Conservation (phyloP, 768 basidiomycete genomes). For the Mycena epipterygia region DNA sequence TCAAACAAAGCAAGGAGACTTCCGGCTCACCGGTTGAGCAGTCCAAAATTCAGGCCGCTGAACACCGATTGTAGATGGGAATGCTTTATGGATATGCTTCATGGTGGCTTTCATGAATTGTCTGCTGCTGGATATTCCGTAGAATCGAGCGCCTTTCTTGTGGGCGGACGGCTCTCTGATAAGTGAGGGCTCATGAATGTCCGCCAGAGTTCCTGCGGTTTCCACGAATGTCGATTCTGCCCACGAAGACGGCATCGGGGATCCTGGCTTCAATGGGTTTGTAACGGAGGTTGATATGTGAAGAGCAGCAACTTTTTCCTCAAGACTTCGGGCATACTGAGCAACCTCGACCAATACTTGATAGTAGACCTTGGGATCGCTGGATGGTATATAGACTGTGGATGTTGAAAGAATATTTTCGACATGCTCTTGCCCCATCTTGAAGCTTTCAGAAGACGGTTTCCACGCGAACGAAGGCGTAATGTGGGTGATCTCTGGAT, state of each 20-base stretch:
- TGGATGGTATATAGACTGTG: slow-evolving; percentile 17
- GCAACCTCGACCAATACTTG: slow-evolving; percentile 21
- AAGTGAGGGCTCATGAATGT: background rate
- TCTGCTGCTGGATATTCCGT: slow-evolving; percentile 22
- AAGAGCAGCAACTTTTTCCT: slow-evolving; percentile 12
- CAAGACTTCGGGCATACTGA: slow-evolving; percentile 28
- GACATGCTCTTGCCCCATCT: slow-evolving; percentile 24
- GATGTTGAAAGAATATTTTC: slow-evolving; percentile 21
- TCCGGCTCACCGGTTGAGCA: slow-evolving; percentile 14
- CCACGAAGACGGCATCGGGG: background rate
- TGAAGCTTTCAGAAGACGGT: too few relatives aligned
- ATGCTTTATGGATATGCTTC: background rate
- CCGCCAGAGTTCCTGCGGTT: background rate
- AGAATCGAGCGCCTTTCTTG: background rate
- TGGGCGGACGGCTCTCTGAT: background rate
- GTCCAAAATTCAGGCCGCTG: slow-evolving; percentile 36
- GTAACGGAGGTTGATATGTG: background rate
- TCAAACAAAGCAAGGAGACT: background rate
- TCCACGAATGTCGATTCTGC: background rate
- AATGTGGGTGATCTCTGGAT: background rate
- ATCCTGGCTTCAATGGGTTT: too few relatives aligned
- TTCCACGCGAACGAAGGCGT: too few relatives aligned
- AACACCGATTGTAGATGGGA: background rate
- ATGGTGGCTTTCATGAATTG: slow-evolving; percentile 16
- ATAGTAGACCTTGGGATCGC: slow-evolving; percentile 26